These are phyloP conservation scores for Pholiota adiposa DNA, from an alignment of 1,284 basidiomycete genomes.

Conservation along the genomic window DNA sequence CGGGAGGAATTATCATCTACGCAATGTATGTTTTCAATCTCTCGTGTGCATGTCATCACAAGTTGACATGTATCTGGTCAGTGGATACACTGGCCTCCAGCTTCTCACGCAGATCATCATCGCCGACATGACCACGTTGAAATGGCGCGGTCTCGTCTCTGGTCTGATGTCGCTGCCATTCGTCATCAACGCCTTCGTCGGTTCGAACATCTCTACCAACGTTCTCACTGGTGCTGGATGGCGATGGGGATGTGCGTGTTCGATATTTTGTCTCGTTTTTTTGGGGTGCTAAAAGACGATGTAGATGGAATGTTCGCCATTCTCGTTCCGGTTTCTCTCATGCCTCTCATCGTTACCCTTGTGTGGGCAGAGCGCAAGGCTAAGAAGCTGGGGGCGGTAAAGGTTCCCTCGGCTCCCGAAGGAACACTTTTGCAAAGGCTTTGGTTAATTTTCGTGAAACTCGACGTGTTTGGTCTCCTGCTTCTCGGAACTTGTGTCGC, in stretches of 20 bases:
- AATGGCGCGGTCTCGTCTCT: constrained; percentile 77
- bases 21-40: constrained; percentile 47
- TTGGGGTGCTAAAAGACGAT: too few species aligned
- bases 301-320: constrained; percentile 74
- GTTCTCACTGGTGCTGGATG: constrained; percentile 62
- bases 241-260: constrained; percentile 79
- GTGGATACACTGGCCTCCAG: constrained; percentile 70
- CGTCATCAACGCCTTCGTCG: constrained; percentile 70
- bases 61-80: constrained; percentile 25
- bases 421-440: not conserved
- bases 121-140: constrained; percentile 80
- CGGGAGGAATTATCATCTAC: constrained; percentile 60
- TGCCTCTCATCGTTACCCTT: constrained; percentile 66
- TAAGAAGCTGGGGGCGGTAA: constrained; percentile 50
- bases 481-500: constrained; percentile 65
- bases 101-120: constrained; percentile 77
- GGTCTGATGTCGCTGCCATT: constrained; percentile 71
- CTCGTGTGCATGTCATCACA: not conserved
- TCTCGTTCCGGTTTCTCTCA: constrained; percentile 56
- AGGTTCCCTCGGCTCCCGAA: not conserved
- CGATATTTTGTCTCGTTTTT: too few species aligned
- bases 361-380: constrained; percentile 75
- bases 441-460: constrained; percentile 18
- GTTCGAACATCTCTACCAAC: constrained; percentile 67
- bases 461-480: constrained; percentile 71